These are phyloP conservation scores for Aplosporella prunicola DNA, from an alignment of 2,329 filamentous ascomycete species.

Conservation along the genomic window DNA sequence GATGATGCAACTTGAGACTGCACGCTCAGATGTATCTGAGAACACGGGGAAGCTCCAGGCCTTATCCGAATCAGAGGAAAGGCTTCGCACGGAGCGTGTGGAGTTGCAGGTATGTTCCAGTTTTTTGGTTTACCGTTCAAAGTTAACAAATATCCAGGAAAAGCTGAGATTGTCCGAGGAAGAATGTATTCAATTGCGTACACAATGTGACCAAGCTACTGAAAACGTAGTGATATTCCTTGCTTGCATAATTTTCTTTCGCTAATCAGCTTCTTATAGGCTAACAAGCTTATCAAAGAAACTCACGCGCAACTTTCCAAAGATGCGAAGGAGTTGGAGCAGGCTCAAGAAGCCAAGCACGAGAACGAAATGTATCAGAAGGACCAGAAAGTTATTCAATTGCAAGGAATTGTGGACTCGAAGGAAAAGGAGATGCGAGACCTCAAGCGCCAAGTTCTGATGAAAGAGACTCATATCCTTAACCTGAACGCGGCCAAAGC, in stretches of 20 bases:
- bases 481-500: neutral
- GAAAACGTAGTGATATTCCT: too few species aligned
- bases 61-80: neutral
- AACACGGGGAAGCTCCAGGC: neutral
- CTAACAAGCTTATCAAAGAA: neutral
- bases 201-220: neutral
- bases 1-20: neutral
- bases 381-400: neutral
- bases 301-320: neutral
- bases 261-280: too few species aligned
- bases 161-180: too few species aligned
- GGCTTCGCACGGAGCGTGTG: neutral
- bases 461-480: neutral
- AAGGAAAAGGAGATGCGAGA: neutral
- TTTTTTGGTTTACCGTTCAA: too few species aligned
- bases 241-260: too few species aligned
- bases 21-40: neutral
- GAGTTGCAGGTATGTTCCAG: conserved; percentile 2
- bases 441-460: neutral
- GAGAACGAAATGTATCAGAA: neutral
- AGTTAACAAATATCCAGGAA: too few species aligned
- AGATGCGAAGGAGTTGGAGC: neutral
- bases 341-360: neutral
- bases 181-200: neutral
- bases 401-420: neutral